Evolutionary conservation across 1,284 basidiomycete species (phyloP), one percentile per base, ranked within the genome.

Genomic region (Ganoderma multipileum): DNA sequence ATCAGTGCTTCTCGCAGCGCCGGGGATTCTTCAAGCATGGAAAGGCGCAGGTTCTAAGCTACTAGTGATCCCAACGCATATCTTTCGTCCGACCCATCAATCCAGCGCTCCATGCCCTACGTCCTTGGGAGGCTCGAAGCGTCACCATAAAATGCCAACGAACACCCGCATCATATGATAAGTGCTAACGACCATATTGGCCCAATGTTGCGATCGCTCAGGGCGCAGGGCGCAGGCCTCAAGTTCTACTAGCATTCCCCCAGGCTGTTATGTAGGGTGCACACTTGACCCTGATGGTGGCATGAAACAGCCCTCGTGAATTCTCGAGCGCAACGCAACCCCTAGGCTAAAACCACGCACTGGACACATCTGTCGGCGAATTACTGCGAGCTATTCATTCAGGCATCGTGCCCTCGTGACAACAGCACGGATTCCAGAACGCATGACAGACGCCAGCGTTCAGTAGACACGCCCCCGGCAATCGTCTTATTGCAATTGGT

Each of bases 361-460:
- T n/a, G n/a, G n/a, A n/a, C n/a, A n/a, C n/a, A n/a, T n/a, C n/a
- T n/a, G 8, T 33, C 33, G 33, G 8, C 52, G 12, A 55, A 55
- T 52, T 23, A 12, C 52, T 28, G 12, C 14, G 54, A 57, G 8
- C 33, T 8, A 5, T 8, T 33, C 38, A 39, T 39, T 11, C 38
- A 39, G 30, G 18, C 23, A 23, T 23, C 44, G 20, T 18, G 23
- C 12, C 50, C 50, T 20, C 52, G 52, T 30, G 52, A 55, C 52
- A 18, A 20, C 28, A 28, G 28, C 52, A 28, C 26, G n/a, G 12
- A 3, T 26, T 26, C 47, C 47, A 50, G 47, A 55, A 28, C 28
- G 14, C 16, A 14, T 7, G 39, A 11, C 39, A 55, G 52, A 16
- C 52, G 67, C 69, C 66, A 69, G 71, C 71, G 71, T 72, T 72